Conservation (phyloP, 2,329 filamentous ascomycete genomes). For the Sclerotinia spermophila region DNA sequence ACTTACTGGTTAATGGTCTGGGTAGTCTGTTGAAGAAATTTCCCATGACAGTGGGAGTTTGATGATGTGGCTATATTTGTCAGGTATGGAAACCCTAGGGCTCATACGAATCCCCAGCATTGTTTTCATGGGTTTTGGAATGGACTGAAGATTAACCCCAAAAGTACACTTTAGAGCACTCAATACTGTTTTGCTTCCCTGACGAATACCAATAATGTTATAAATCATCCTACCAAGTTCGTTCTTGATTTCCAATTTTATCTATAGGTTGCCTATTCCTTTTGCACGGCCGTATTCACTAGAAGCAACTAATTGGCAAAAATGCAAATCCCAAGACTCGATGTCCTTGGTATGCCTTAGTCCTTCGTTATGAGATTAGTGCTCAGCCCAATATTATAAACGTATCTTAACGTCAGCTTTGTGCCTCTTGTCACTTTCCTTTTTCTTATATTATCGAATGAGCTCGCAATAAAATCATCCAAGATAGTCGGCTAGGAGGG, state of each 20-base stretch:
- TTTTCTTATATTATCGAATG: no score
- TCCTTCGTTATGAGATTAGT: neutral
- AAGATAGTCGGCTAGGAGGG: neutral
- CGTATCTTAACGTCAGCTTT: neutral
- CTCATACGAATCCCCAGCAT: neutral
- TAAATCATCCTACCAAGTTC: neutral
- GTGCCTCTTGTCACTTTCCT: no score
- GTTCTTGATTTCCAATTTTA: neutral
- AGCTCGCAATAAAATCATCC: neutral
- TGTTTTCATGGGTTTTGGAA: neutral
- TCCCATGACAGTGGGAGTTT: neutral
- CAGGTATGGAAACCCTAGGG: no score
- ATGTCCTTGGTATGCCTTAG: neutral
- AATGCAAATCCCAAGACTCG: neutral
- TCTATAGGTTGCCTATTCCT: neutral
- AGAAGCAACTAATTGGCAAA: neutral
- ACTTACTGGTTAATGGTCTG: conserved; percentile 15
- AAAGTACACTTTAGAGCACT: neutral
- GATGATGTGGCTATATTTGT: neutral
- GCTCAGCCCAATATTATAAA: neutral
- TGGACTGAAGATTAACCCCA: neutral
- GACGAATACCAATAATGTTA: neutral
- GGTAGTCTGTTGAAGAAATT: neutral
- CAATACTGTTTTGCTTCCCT: neutral
- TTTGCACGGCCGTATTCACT: neutral